Conservation (phyloP, 306 rosid species). For the Cotoneaster glaucophyllus region DNA sequence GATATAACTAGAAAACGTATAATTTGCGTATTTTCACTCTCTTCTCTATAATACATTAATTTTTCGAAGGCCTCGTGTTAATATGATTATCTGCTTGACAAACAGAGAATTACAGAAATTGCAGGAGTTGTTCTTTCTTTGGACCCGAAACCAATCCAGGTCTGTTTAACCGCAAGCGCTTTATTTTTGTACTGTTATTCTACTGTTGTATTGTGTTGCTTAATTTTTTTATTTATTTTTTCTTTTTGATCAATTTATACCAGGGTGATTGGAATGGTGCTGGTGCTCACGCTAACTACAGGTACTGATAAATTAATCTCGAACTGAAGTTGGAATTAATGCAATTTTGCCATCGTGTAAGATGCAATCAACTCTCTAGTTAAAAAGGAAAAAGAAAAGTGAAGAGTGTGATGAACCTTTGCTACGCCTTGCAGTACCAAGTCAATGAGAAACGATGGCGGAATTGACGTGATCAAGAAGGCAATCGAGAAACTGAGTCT, state of each 20-base stretch:
- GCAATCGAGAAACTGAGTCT: slow-evolving; percentile 37
- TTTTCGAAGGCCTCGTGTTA: not conserved
- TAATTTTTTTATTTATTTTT: not conserved
- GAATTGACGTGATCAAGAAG: slow-evolving; percentile 42
- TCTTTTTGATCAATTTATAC: not conserved
- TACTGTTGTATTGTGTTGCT: not conserved
- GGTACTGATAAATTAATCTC: slow-evolving; percentile 8
- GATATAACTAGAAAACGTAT: not conserved
- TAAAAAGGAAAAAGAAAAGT: no score
- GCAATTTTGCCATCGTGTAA: not conserved
- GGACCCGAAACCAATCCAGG: slow-evolving; percentile 57
- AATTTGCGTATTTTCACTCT: not conserved
- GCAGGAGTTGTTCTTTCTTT: slow-evolving; percentile 44
- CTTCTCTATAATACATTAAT: not conserved
- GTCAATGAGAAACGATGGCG: slow-evolving; percentile 42
- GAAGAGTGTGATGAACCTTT: not conserved
- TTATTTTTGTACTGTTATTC: not conserved
- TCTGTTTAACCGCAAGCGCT: not conserved
- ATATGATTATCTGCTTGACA: not conserved
- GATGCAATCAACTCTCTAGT: not conserved
- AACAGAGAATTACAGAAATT: slow-evolving; percentile 46
- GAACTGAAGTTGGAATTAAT: not conserved
- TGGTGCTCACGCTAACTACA: slow-evolving; percentile 54
- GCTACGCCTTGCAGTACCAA: slow-evolving; percentile 30
- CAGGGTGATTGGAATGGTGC: slow-evolving; percentile 67